Evolutionary conservation across 2,329 filamentous ascomycete genomes (phyloP), one percentile per base, ranked within the genome.

Genomic region (Talaromyces sp.): DNA sequence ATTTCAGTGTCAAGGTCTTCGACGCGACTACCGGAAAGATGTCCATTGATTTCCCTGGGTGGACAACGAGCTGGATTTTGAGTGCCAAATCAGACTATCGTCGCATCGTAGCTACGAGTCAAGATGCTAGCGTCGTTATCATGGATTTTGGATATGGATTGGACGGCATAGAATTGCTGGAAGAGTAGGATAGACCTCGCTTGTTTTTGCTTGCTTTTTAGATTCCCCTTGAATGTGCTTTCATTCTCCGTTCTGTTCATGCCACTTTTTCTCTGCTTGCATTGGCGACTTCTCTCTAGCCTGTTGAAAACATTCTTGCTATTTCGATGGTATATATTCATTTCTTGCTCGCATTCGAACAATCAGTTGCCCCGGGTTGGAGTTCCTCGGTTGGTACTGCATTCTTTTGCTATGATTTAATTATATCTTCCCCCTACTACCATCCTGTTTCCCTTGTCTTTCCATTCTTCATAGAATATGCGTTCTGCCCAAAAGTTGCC

Each of bases 51-150:
- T 94, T 97, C 72, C 91, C 93, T n/a, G 88, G 91, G 70, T 98
- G 93, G 93, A 96, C 97, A 65, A 90, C 90, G 11, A 96, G 92
- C 78, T 99, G 95, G 95, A 96, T 99, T 73, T 81, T 99, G 66
- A 93, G 92, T 68, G 95, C 95, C 60, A 97, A 97, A 83, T 93
- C 91, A 68, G 94, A 99, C 75, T 98, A 98, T 77, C 85, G 94
- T 66, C 88, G 95, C 67, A 95, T 99, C 68, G 91, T 99, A 67
- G 95, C 92, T 71, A 96, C 94, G 0, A 95, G 93, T 59, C 95
- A 99, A 78, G 93, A 97, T 73, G 91, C 93, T 39, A 90, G 96
- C 74, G 93, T 96, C 60, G 81, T 98, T 65, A 90, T 99, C 66
- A 89, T 98, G 84, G 95, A 99, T 79, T 99, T 98, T 80, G 95